Evolutionary conservation across 108 stramenopile genomes (phyloP).

Genomic region (Mayamaea pseudoterrestris): DNA sequence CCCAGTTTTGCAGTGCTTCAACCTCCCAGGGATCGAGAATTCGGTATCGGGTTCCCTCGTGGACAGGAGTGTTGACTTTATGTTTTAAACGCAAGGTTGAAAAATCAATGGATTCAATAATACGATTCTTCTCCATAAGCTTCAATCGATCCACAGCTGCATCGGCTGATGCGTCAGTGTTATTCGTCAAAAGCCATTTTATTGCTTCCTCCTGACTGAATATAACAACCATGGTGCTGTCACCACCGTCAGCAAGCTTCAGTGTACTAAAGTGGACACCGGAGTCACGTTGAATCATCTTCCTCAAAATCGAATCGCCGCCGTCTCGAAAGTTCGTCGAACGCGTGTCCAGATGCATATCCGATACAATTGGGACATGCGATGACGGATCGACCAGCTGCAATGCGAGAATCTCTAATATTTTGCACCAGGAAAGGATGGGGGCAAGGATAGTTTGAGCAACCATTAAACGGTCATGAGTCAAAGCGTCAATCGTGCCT

Average conservation of each 20-base stretch:
- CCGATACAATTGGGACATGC: too few species aligned
- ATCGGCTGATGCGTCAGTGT: slow-evolving; percentile 31
- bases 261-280: slow-evolving; percentile 78
- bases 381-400: too few species aligned
- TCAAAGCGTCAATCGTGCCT: too few species aligned
- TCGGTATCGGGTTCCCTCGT: slow-evolving; percentile 51
- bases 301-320: slow-evolving; percentile 56
- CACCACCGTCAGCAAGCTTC: slow-evolving; percentile 64
- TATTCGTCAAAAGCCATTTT: slow-evolving; percentile 50
- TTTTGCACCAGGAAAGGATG: slow-evolving; percentile 55
- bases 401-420: slow-evolving; percentile 45
- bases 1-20: slow-evolving; percentile 58
- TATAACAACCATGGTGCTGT: slow-evolving; percentile 71
- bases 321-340: too few species aligned
- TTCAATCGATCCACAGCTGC: slow-evolving; percentile 43
- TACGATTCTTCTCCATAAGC: slow-evolving; percentile 47
- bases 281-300: slow-evolving; percentile 68
- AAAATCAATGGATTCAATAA: slow-evolving; percentile 67
- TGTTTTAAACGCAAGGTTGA: slow-evolving; percentile 6
- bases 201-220: slow-evolving; percentile 63
- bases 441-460: slow-evolving; percentile 42
- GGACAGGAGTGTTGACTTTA: slow-evolving; percentile 10
- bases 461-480: neutral
- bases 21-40: slow-evolving; percentile 89
- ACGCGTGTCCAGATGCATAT: slow-evolving; percentile 10